phyloP scores from a whole-genome alignment of 2,329 filamentous ascomycete species.

The Penicillium occitanis region DNA sequence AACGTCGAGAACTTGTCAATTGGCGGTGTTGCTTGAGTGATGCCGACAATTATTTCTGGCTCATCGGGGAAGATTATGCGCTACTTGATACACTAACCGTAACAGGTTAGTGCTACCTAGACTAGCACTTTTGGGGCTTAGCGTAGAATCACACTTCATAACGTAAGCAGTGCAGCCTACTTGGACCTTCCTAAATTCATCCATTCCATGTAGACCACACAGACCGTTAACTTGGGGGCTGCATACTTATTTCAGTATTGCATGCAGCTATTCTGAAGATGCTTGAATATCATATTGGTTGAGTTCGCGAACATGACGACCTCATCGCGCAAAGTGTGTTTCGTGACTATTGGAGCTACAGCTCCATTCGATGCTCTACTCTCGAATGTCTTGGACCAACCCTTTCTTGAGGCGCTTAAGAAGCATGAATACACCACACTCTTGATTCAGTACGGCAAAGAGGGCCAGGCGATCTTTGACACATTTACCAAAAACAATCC shows the following conservation, averaged over 20 bases:
- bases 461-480: conserved; percentile 58
- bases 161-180: background rate
- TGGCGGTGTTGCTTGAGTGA: background rate
- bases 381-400: conserved; percentile 59
- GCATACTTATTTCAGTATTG: conserved; percentile 6
- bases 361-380: conserved; percentile 76
- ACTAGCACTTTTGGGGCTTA: background rate
- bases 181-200: background rate
- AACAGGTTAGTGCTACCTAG: background rate
- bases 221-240: background rate
- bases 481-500: conserved; percentile 31
- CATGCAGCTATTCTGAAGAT: background rate
- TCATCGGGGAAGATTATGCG: conserved; percentile 14
- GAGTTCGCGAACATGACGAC: conserved; percentile 16
- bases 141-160: background rate
- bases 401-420: conserved; percentile 63
- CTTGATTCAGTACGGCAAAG: conserved; percentile 76
- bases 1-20: background rate
- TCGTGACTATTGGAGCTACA: conserved; percentile 91
- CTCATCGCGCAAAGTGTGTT: conserved; percentile 55
- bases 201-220: background rate
- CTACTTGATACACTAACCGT: background rate
- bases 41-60: conserved; percentile 20
- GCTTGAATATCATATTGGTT: conserved; percentile 13
- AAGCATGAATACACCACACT: conserved; percentile 67